Base-by-base conservation (phyloP, 345 rosid species). In the Jatropha curcas region DNA sequence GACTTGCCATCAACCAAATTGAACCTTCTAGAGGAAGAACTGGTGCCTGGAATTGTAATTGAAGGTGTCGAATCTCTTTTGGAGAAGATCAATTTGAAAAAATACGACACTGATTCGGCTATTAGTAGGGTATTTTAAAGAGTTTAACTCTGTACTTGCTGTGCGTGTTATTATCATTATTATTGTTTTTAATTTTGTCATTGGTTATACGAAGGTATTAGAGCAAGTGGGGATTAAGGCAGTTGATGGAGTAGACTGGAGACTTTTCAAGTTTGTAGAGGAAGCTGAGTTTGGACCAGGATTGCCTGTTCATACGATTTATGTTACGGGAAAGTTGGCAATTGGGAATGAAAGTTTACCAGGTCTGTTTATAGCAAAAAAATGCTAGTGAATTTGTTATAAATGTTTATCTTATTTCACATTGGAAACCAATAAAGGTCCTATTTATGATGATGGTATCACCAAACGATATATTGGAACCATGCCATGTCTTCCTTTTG, bases 221-320 rank as follows among this genome's bases (percentile, higher is more conserved):
- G 92, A 65, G 78, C 83, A 77, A 57, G 60, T 87, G 64, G 92
- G 93, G 13, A n/a, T 84, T 35, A 68, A 43, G 48, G 71, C 67
- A 48, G 60, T 58, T 72, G 87, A 90, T 74, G 82, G 67, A 22
- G 84, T 80, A 63, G 89, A 81, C 28, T 92, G 97, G 98, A 89
- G 72, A 19, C 79, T 85, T 71, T 70, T 80, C 70, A 89, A 80
- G 79, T 81, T 70, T 69, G 87, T 83, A 64, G 88, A 88, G 78
- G 98, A 94, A 83, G 77, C 97, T 31, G 96, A 84, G 73, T 94
- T 92, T 70, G 98, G 97, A 70, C 96, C 93, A 20, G 93, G 82
- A 22, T 73, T 79, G 19, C 87, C 78, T 4, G 64, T 85, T 80
- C 80, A 73, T 72, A 86, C 86, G 4, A 82, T 87, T 70, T 94